Evolutionary conservation across 495 filamentous ascomycete species (phyloP), one percentile per base, ranked within the genome.

Genomic region (Penicilliopsis zonata): DNA sequence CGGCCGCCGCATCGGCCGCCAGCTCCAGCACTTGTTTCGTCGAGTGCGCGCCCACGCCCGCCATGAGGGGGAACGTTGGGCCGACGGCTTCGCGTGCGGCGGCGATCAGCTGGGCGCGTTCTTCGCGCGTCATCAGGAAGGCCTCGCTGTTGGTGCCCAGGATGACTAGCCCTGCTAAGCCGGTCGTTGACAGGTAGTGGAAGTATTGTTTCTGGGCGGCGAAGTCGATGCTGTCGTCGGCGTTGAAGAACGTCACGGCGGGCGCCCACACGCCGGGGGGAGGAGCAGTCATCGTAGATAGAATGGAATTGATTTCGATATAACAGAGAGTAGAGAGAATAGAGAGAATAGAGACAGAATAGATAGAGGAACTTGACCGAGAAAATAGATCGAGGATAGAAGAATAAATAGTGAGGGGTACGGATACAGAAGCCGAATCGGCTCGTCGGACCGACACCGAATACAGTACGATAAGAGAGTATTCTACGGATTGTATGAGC

Each of bases 131-230:
- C 22, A 80, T 57, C 0, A 78, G 65, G 49, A 78, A 74, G 4
- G 74, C 67, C 48, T 80, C 74, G 36, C 72, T 72, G 51, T 79
- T 79, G 24, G 74, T 78, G 34, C 76, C 76, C 19, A 76, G 57
- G 43, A 78, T 63, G 3, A 78, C 61, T 3, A 79, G 58, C 2
- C 76, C 76, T 0, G 67, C 52, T 2, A 78, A 65, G 0, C 69
- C 69, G 1, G 65, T 61, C 10, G 41, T 46, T 8, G 69, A 62
- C 3, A 78, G 65, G 40, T 78, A 73, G 16, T 49, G 21, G 47
- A 65, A 76, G 57, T 78, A 80, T 34, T 59, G 45, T 17, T 48
- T 44, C 46, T 65, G 72, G 9, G 65, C 38, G 4, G 45, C 39
- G 6, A 69, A 51, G 44, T 73, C 63, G 29, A 79, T 40, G 0